phyloP scores from a whole-genome alignment of 129 eudicot genomes.

The Flaveria robusta region DNA sequence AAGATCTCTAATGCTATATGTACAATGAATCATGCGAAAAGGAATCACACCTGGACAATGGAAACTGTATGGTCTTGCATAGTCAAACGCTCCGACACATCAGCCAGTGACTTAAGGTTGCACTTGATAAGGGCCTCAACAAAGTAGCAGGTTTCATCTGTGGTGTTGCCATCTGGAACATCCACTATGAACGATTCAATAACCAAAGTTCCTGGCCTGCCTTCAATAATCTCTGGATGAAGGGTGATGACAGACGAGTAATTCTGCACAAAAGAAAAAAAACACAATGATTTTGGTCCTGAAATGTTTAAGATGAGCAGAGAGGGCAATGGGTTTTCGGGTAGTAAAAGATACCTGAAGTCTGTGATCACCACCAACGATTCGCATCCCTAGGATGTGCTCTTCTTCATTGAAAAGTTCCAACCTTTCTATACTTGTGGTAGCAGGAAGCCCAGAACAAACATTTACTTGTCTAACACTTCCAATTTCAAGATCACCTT shows the following conservation, averaged over 20 bases:
- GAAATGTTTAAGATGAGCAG: background rate
- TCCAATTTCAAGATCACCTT: constrained; percentile 79
- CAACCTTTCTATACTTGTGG: constrained; percentile 84
- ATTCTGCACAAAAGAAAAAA: constrained; percentile 46
- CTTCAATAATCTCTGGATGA: constrained; percentile 83
- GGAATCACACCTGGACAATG: constrained; percentile 40
- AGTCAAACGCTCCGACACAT: constrained; percentile 88
- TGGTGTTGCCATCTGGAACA: constrained; percentile 85
- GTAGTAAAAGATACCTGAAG: constrained; percentile 55
- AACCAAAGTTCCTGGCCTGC: constrained; percentile 83
- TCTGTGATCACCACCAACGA: constrained; percentile 95
- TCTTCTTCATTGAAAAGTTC: constrained; percentile 87
- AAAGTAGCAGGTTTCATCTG: constrained; percentile 87
- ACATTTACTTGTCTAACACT: constrained; percentile 88
- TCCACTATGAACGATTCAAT: constrained; percentile 94
- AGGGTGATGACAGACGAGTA: constrained; percentile 79
- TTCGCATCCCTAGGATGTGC: constrained; percentile 74
- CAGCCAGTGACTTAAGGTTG: constrained; percentile 88
- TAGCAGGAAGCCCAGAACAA: constrained; percentile 90
- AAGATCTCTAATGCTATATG: background rate
- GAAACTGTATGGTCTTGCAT: constrained; percentile 62
- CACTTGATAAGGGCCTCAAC: constrained; percentile 86
- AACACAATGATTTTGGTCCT: background rate
- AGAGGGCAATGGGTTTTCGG: background rate
- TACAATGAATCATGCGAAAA: background rate